Evolutionary conservation across 495 filamentous ascomycete genomes (phyloP).

Genomic region (Neurospora sp.): DNA sequence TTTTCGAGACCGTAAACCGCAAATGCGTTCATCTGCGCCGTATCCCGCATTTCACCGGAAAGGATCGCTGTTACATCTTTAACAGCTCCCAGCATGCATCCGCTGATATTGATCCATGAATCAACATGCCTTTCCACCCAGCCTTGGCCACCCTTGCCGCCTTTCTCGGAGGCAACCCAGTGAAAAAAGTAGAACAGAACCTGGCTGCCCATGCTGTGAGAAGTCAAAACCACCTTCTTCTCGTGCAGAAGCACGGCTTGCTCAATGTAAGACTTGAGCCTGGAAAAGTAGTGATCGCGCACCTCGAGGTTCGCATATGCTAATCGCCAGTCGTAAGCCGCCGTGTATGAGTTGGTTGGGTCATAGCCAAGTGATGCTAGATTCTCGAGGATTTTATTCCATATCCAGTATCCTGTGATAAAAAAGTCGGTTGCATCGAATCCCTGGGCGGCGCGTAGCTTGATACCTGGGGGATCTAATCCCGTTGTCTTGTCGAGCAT

Average conservation of each 20-base stretch:
- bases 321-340: conserved; percentile 97
- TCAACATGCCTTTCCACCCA: conserved; percentile 92
- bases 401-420: conserved; percentile 89
- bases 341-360: conserved; percentile 88
- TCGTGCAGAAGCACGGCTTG: conserved; percentile 55
- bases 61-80: conserved; percentile 88
- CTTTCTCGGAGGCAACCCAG: conserved; percentile 75
- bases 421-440: conserved; percentile 99
- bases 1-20: conserved; percentile 96
- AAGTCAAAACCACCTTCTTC: conserved; percentile 77
- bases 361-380: conserved; percentile 93
- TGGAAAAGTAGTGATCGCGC: conserved; percentile 87
- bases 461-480: conserved; percentile 84
- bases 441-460: conserved; percentile 87
- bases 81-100: conserved; percentile 91
- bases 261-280: conserved; percentile 84
- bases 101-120: conserved; percentile 95
- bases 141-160: conserved; percentile 69
- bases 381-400: conserved; percentile 97
- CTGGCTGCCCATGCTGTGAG: conserved; percentile 95
- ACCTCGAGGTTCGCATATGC: conserved; percentile 79
- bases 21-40: conserved; percentile 93
- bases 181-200: conserved; percentile 96
- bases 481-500: conserved; percentile 92
- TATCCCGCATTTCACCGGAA: conserved; percentile 96